phyloP scores from a whole-genome alignment of 345 rosid genomes.

The Combretum micranthum region DNA sequence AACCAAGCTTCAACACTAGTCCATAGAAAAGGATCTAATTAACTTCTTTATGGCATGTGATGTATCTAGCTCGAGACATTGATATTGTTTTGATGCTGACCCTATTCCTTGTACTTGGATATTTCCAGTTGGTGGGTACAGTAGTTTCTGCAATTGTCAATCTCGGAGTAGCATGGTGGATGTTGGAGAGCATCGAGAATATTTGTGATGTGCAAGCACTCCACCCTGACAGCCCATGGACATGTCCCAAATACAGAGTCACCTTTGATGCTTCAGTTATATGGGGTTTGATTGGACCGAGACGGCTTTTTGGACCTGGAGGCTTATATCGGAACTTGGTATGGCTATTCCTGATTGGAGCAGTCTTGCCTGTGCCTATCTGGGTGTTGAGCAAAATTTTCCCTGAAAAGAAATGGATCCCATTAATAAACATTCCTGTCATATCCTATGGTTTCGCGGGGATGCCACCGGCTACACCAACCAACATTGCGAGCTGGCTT shows the following conservation, averaged over 20 bases:
- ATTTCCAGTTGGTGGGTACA: constrained; percentile 68
- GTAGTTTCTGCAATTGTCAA: constrained; percentile 69
- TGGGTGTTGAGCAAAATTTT: constrained; percentile 79
- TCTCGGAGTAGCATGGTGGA: constrained; percentile 99
- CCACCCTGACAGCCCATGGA: constrained; percentile 96
- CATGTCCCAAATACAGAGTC: constrained; percentile 95
- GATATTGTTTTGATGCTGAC: neutral
- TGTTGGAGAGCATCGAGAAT: constrained; percentile 80
- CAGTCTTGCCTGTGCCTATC: constrained; percentile 82
- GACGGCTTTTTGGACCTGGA: constrained; percentile 79
- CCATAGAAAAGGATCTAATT: too few species aligned
- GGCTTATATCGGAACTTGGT: constrained; percentile 90
- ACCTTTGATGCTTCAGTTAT: constrained; percentile 96
- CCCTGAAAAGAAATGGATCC: constrained; percentile 94
- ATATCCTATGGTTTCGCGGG: constrained; percentile 96
- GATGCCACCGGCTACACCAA: constrained; percentile 99
- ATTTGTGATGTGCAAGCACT: constrained; percentile 65
- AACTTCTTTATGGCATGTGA: too few species aligned
- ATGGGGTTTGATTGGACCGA: constrained; percentile 95
- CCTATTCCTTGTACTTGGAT: neutral
- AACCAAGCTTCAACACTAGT: too few species aligned
- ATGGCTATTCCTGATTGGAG: constrained; percentile 94
- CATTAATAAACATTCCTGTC: constrained; percentile 89
- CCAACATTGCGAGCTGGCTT: constrained; percentile 97
- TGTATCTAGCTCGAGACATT: neutral